These are phyloP conservation scores for Knufia petricola DNA, from an alignment of 2,329 filamentous ascomycete species.

Conservation along the genomic window DNA sequence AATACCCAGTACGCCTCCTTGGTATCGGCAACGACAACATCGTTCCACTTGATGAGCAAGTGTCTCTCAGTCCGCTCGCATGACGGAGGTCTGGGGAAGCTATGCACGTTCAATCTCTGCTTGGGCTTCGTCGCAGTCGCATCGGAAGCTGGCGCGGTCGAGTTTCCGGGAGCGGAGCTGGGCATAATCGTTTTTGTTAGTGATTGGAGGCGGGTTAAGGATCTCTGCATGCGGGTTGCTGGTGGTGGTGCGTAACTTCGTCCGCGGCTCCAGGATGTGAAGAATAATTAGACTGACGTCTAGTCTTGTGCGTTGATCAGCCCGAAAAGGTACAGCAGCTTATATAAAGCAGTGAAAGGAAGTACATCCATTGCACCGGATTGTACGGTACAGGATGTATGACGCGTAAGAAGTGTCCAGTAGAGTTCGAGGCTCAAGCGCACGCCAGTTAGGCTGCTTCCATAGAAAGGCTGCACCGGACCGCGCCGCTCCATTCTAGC, in stretches of 20 bases:
- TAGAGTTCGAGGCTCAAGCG: too few relatives aligned
- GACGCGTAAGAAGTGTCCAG: too few relatives aligned
- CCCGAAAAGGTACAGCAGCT: too few relatives aligned
- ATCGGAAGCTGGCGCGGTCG: neutral
- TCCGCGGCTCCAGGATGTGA: too few relatives aligned
- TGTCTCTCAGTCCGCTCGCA: constrained; percentile 47
- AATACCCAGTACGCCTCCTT: constrained; percentile 47
- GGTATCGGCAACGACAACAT: constrained; percentile 48
- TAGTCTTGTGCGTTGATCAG: too few relatives aligned
- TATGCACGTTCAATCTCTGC: constrained; percentile 25
- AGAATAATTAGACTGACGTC: too few relatives aligned
- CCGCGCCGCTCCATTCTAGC: too few relatives aligned
- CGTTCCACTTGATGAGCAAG: constrained; percentile 48
- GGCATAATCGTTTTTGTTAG: neutral
- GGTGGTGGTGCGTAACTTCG: neutral
- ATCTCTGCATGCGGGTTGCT: neutral
- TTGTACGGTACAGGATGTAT: too few relatives aligned
- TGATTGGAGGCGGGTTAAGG: neutral
- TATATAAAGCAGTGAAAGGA: too few relatives aligned
- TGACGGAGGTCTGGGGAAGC: constrained; percentile 46
- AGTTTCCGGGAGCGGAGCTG: neutral
- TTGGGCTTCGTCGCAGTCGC: constrained; percentile 10
- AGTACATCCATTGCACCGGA: too few relatives aligned
- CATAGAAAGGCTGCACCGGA: too few relatives aligned
- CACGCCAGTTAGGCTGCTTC: too few relatives aligned